Percentiles rank a stretch among this genome's conserved stretches.
Evolutionary conservation across 805 yeast species (phyloP).

Genomic region (Ogataea polymorpha): DNA sequence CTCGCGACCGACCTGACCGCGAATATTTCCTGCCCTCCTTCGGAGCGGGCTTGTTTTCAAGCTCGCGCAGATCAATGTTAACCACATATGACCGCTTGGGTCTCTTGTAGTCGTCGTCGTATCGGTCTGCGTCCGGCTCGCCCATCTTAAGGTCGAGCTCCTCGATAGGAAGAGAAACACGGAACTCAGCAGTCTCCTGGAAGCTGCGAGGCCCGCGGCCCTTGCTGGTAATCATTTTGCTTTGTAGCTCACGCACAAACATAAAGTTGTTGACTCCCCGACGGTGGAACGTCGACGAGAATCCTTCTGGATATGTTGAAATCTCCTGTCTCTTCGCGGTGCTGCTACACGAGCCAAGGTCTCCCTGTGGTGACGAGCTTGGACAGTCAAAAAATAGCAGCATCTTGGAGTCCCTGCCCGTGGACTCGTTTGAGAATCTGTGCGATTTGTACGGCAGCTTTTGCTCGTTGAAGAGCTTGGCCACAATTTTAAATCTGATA

Average conservation of each 20-base stretch:
- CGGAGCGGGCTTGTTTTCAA: constrained; percentile 33
- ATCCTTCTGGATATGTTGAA: constrained; percentile 44
- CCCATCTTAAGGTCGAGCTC: constrained; percentile 24
- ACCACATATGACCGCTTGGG: constrained; percentile 39
- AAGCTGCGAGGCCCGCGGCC: constrained; percentile 25
- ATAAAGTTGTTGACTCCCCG: constrained; percentile 47
- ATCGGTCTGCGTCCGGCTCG: constrained; percentile 3
- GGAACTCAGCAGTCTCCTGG: constrained; percentile 39
- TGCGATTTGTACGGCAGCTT: constrained; percentile 29
- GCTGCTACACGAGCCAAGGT: constrained; percentile 1
- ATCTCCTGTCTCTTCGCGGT: constrained; percentile 23
- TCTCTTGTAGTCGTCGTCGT: constrained; percentile 22
- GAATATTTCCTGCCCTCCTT: constrained; percentile 7
- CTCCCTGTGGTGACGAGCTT: constrained; percentile 23
- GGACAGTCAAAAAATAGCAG: constrained; percentile 29
- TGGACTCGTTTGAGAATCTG: constrained; percentile 27
- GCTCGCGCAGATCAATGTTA: constrained; percentile 40
- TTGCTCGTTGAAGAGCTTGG: constrained; percentile 24
- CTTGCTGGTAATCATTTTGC: constrained; percentile 42
- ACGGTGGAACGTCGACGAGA: constrained; percentile 47
- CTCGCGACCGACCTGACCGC: constrained; percentile 8
- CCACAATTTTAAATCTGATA: constrained; percentile 26
- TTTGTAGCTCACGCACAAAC: constrained; percentile 49
- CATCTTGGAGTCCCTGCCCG: constrained; percentile 32
- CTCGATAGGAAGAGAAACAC: constrained; percentile 39